phyloP scores from a whole-genome alignment of 164 flowering plant genomes.

The Warburgia ugandensis region DNA sequence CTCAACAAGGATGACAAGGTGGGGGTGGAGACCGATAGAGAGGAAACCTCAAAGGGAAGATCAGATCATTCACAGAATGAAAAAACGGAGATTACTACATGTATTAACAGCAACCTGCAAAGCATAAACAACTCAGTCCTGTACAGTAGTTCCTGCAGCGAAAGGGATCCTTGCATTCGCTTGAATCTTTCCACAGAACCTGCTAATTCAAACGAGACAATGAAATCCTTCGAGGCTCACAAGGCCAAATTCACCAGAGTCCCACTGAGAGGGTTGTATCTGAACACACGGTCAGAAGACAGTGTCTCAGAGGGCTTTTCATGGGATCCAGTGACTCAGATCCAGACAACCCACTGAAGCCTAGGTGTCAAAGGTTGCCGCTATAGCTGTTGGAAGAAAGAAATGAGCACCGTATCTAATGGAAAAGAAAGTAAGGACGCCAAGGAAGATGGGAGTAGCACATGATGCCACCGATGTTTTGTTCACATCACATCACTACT shows the following conservation, averaged over 20 bases:
- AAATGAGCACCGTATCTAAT: conserved; percentile 6
- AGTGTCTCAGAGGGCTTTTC: conserved; percentile 74
- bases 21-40: conserved; percentile 34
- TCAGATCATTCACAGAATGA: conserved; percentile 3
- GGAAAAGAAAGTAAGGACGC: conserved; percentile 1
- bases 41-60: conserved; percentile 25
- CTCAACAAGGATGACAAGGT: conserved; percentile 38
- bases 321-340: conserved; percentile 78
- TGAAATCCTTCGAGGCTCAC: conserved; percentile 18
- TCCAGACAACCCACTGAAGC: conserved; percentile 57
- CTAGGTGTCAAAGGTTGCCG: conserved; percentile 81
- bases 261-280: conserved; percentile 32
- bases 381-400: conserved; percentile 13
- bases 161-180: conserved; percentile 61
- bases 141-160: conserved; percentile 35
- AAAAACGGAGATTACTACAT: conserved; percentile 19
- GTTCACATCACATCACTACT: neutral
- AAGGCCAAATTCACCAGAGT: conserved; percentile 32
- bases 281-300: conserved; percentile 47
- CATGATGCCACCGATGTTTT: neutral
- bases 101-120: conserved; percentile 61
- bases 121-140: conserved; percentile 65
- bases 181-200: conserved; percentile 2
- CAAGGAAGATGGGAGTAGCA: conserved; percentile 2
- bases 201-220: conserved; percentile 7